Evolutionary conservation across 2,329 filamentous ascomycete genomes (phyloP), one percentile per base, ranked within the genome.

Genomic region (Alternaria ethzedia): DNA sequence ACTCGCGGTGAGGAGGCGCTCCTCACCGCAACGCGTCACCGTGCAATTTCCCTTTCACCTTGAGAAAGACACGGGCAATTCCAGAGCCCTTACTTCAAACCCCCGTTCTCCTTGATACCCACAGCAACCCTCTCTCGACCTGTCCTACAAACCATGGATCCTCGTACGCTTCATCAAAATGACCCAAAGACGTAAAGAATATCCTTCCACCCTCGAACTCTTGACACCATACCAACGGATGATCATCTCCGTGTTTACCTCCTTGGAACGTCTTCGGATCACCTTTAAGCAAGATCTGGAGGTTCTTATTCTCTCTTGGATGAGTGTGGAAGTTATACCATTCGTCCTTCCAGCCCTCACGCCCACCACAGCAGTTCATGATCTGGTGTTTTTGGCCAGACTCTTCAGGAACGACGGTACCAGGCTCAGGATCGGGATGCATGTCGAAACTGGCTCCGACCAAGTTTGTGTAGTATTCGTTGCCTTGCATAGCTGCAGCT

Each of bases 311-410:
- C 11, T 67, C 45, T 15, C 70, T 41, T 4, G 72, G 74, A 54
- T 76, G 71, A 9, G 66, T 67, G 3, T 54, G 61, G 55, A 75
- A 76, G 30, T 75, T 75, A 55, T 76, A 76, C 73, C 72, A 76
- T 54, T 76, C 74, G 20, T 76, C 74, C 59, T 59, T 68, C 71
- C 72, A 72, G 11, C 30, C 54, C 7, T 66, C 41, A 11, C 64
- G 44, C 1, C 59, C 57, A 7, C 54, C 57, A 26, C 51, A 52
- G 25, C 45, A 23, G 20, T 21, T 52, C n/a, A 66, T 13, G 13
- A 72, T 65, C 15, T 57, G 59, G 41, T 69, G 67, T 17, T 44
- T 21, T 6, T 59, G 17, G 3, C 50, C 43, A 5, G n/a, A 36
- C 0, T 57, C 44, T n/a, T 70, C 66, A 1, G 67, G 41, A 3